A percentile compares a stretch with the other conserved stretches of the same genome.
Conservation (phyloP, 225 moss, liverwort and hornwort species). For the Takakia lepidozioides region DNA sequence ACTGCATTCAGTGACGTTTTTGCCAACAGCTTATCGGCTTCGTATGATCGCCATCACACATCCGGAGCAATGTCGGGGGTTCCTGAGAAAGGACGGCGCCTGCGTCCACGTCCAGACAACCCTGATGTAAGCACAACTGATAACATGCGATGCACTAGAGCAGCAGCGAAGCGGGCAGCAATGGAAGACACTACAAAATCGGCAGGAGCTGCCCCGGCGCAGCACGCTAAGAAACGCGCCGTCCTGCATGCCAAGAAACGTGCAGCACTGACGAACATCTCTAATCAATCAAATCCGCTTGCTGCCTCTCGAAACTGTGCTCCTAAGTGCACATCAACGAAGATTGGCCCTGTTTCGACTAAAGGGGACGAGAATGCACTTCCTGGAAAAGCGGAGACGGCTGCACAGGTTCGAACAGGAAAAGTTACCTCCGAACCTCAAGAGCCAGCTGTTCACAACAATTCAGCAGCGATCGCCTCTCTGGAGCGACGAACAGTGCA, state of each 20-base stretch:
- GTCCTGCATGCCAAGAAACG: constrained; percentile 72
- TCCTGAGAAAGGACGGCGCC: too few relatives aligned
- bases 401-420: constrained; percentile 11
- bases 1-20: too few relatives aligned
- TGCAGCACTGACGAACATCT: constrained; percentile 70
- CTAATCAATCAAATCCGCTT: constrained; percentile 45
- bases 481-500: constrained; percentile 80
- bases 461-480: constrained; percentile 76
- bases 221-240: constrained; percentile 69
- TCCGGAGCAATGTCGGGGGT: too few relatives aligned
- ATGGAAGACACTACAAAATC: constrained; percentile 44
- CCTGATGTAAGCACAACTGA: background rate
- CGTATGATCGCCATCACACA: too few relatives aligned
- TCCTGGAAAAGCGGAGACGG: constrained; percentile 10
- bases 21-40: too few relatives aligned
- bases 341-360: background rate
- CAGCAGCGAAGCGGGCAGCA: constrained; percentile 86
- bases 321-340: constrained; percentile 11
- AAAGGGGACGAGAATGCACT: constrained; percentile 31
- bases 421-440: constrained; percentile 12
- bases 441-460: constrained; percentile 26
- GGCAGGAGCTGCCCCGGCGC: constrained; percentile 36
- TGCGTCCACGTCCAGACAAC: too few relatives aligned
- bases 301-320: constrained; percentile 21
- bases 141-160: constrained; percentile 77